Evolutionary conservation across 495 filamentous ascomycete genomes (phyloP).

Genomic region (Penicillium waksmanii): DNA sequence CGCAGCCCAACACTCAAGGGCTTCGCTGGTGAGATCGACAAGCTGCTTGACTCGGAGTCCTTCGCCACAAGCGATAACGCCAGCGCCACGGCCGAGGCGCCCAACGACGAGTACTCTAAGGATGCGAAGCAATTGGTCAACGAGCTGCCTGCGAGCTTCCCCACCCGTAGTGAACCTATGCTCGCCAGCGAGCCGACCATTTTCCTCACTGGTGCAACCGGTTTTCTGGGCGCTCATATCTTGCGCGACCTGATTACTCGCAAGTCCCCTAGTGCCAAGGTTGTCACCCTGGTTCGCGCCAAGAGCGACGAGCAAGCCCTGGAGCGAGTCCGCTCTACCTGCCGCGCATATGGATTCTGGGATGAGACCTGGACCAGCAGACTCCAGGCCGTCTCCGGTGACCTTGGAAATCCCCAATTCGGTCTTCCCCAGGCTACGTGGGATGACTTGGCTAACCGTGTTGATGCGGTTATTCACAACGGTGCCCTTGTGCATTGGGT

Average conservation of each 20-base stretch:
- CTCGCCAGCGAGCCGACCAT: constrained; percentile 55
- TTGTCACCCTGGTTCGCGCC: constrained; percentile 81
- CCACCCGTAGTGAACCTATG: constrained; percentile 31
- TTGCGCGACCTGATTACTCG: constrained; percentile 73
- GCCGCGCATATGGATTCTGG: constrained; percentile 77
- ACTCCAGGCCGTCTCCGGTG: constrained; percentile 69
- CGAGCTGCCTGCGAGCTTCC: constrained; percentile 49
- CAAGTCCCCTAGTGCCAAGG: constrained; percentile 56
- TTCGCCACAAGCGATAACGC: constrained; percentile 39
- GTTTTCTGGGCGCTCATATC: constrained; percentile 86
- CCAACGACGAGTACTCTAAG: constrained; percentile 64
- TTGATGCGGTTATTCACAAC: constrained; percentile 87
- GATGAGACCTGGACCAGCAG: constrained; percentile 65
- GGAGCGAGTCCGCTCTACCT: constrained; percentile 49
- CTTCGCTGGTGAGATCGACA: constrained; percentile 78
- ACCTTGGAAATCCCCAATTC: constrained; percentile 71
- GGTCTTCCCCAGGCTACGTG: constrained; percentile 67
- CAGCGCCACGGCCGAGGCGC: constrained; percentile 30
- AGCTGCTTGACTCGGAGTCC: constrained; percentile 47
- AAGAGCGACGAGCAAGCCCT: constrained; percentile 55
- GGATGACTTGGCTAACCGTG: constrained; percentile 63
- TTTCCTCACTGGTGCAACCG: constrained; percentile 89
- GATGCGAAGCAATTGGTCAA: constrained; percentile 64
- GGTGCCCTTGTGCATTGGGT: constrained; percentile 91
- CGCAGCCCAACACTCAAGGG: constrained; percentile 71